phyloP scores from a whole-genome alignment of 2,329 filamentous ascomycete genomes.

The Triangularia setosa region DNA sequence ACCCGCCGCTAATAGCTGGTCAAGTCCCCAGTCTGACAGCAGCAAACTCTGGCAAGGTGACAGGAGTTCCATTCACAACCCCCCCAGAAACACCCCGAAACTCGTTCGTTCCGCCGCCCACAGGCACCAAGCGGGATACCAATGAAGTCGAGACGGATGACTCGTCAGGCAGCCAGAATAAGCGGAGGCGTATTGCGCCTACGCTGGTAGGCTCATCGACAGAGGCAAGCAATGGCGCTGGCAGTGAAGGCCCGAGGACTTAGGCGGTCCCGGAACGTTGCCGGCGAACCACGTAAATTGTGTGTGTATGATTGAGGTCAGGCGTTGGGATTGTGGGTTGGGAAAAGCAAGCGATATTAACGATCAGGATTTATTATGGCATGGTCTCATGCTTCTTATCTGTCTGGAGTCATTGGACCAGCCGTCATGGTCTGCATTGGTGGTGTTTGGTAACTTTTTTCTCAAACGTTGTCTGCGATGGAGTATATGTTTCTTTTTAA shows the following conservation, averaged over 20 bases:
- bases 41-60: slow-evolving; percentile 61
- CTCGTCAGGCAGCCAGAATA: slow-evolving; percentile 46
- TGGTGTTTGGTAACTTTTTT: not conserved
- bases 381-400: not conserved
- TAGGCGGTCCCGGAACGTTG: slow-evolving; percentile 8
- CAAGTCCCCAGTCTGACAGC: slow-evolving; percentile 74
- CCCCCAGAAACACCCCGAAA: slow-evolving; percentile 79
- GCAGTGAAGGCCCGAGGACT: slow-evolving; percentile 10
- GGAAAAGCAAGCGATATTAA: not conserved
- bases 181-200: slow-evolving; percentile 68
- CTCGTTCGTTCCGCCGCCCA: slow-evolving; percentile 52
- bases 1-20: slow-evolving; percentile 73
- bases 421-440: slow-evolving; percentile 1
- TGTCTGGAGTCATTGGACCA: not conserved
- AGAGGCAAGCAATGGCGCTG: not conserved
- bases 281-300: not conserved
- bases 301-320: not conserved
- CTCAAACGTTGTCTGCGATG: not conserved
- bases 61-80: slow-evolving; percentile 72
- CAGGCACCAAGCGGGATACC: slow-evolving; percentile 54
- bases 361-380: not conserved
- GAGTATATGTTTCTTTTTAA: not conserved
- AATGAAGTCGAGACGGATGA: slow-evolving; percentile 53
- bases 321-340: not conserved
- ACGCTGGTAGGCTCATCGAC: slow-evolving; percentile 47